These are phyloP conservation scores for Kodamaea fukazawae DNA, from an alignment of 805 yeast genomes.

Conservation along the genomic window DNA sequence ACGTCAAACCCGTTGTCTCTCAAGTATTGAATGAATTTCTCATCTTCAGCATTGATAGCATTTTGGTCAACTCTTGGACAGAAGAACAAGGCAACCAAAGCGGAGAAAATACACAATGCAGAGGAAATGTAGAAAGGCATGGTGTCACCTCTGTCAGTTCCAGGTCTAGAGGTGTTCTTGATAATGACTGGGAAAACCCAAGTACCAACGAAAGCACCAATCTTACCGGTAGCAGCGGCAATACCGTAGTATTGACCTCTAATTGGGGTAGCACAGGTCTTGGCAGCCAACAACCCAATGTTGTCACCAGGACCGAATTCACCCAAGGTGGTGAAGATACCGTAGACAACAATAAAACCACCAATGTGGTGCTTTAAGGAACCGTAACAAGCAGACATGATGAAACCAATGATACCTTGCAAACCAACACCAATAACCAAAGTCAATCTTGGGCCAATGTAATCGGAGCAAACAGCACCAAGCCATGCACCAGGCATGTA, in stretches of 20 bases:
- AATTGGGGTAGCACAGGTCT: slow-evolving; percentile 80
- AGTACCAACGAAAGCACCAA: slow-evolving; percentile 91
- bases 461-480: slow-evolving; percentile 86
- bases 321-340: slow-evolving; percentile 83
- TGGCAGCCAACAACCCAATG: slow-evolving; percentile 83
- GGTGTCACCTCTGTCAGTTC: slow-evolving; percentile 58
- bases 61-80: slow-evolving; percentile 83
- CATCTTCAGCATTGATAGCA: slow-evolving; percentile 77
- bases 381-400: slow-evolving; percentile 72
- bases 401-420: slow-evolving; percentile 79
- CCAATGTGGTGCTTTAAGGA: slow-evolving; percentile 60
- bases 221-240: slow-evolving; percentile 88
- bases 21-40: slow-evolving; percentile 64
- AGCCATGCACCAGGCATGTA: slow-evolving; percentile 86
- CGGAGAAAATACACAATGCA: slow-evolving; percentile 71
- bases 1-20: slow-evolving; percentile 68
- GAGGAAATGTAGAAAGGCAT: slow-evolving; percentile 84
- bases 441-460: slow-evolving; percentile 86
- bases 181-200: slow-evolving; percentile 84
- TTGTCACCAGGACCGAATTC: slow-evolving; percentile 95
- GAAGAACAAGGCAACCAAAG: slow-evolving; percentile 62
- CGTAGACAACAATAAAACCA: slow-evolving; percentile 81
- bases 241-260: slow-evolving; percentile 90
- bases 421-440: slow-evolving; percentile 61
- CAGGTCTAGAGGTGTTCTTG: slow-evolving; percentile 46